Evolutionary conservation across 345 rosid genomes (phyloP).

Genomic region (Rubroshorea leprosula): DNA sequence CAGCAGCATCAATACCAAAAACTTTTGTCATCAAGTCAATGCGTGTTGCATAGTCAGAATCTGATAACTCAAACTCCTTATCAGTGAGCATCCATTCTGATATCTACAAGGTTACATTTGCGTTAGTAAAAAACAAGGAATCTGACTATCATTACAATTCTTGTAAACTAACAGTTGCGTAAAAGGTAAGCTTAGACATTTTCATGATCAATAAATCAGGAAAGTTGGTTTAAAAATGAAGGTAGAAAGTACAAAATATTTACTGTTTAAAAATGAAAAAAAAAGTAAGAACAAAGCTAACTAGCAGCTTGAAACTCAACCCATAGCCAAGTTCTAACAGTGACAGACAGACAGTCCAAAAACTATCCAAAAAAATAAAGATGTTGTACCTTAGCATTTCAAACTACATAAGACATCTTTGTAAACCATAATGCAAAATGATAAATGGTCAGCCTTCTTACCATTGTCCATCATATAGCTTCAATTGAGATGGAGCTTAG

Average conservation of each 20-base stretch:
- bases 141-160: conserved; percentile 6
- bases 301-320: not conserved
- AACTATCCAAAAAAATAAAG: not conserved
- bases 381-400: not conserved
- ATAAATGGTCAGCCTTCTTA: no score
- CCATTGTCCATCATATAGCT: not conserved
- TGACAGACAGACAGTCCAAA: not conserved
- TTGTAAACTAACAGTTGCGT: conserved; percentile 2
- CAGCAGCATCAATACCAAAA: conserved; percentile 86
- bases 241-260: no score
- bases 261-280: not conserved
- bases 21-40: conserved; percentile 84
- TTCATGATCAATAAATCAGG: not conserved
- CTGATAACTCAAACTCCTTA: conserved; percentile 50
- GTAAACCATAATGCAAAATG: not conserved
- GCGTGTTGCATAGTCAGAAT: conserved; percentile 61
- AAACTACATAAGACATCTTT: not conserved
- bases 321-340: not conserved
- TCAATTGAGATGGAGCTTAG: not conserved
- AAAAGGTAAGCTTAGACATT: conserved; percentile 2
- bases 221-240: no score
- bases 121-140: conserved; percentile 14
- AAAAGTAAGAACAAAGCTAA: conserved; percentile 3
- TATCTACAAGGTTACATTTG: conserved; percentile 37
- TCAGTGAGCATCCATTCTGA: conserved; percentile 79